Conservation (phyloP, 345 rosid genomes). For the Jatropha curcas region DNA sequence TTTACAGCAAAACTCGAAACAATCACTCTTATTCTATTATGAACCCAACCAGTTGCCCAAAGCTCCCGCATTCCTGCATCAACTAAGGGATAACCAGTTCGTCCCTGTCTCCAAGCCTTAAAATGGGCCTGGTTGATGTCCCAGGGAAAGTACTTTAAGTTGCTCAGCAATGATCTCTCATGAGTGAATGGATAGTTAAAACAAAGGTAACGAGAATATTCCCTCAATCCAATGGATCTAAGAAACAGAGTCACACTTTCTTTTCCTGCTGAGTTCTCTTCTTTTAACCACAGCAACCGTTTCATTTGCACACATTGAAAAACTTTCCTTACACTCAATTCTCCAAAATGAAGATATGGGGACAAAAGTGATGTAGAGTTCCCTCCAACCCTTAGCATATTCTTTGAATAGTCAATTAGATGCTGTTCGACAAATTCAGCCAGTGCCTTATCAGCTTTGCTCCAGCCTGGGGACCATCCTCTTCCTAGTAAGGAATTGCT, state of each 20-base stretch:
- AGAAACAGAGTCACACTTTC: slow-evolving; percentile 67
- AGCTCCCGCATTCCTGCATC: slow-evolving; percentile 99
- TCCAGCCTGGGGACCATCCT: slow-evolving; percentile 97
- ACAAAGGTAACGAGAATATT: slow-evolving; percentile 90
- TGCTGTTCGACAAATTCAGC: slow-evolving; percentile 68
- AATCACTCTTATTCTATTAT: slow-evolving; percentile 80
- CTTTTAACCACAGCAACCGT: slow-evolving; percentile 74
- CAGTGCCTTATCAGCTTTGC: slow-evolving; percentile 71
- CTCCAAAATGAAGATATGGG: slow-evolving; percentile 93
- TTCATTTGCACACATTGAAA: slow-evolving; percentile 67
- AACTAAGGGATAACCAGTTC: slow-evolving; percentile 90
- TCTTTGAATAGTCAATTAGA: slow-evolving; percentile 53
- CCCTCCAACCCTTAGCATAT: slow-evolving; percentile 58
- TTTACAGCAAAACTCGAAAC: slow-evolving; percentile 89
- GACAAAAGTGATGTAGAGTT: slow-evolving; percentile 76
- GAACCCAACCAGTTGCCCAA: slow-evolving; percentile 98
- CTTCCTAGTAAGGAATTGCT: slow-evolving; percentile 85
- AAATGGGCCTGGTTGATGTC: slow-evolving; percentile 52
- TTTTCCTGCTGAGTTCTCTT: slow-evolving; percentile 55
- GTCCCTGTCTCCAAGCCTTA: slow-evolving; percentile 94
- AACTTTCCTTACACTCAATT: slow-evolving; percentile 83
- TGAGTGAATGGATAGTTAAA: slow-evolving; percentile 94
- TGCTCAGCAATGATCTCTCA: slow-evolving; percentile 62
- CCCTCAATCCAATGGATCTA: slow-evolving; percentile 78
- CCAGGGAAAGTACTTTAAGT: slow-evolving; percentile 84